These are phyloP conservation scores for Avena insularis DNA, from an alignment of 176 grass and related monocot genomes.

Conservation along the genomic window DNA sequence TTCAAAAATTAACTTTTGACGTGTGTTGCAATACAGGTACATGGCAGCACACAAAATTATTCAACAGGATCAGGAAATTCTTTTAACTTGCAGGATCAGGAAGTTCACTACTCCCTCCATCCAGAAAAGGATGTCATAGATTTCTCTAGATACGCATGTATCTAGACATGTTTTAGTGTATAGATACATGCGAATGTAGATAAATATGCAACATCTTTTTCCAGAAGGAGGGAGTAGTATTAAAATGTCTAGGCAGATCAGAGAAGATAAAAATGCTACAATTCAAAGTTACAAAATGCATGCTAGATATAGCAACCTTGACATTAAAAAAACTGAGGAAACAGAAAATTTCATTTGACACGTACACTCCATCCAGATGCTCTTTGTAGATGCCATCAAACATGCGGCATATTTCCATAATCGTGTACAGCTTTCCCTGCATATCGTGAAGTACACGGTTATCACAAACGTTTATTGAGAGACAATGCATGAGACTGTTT, in stretches of 20 bases:
- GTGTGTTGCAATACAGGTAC: background rate
- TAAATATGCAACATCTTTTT: too few relatives aligned
- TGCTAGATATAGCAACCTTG: background rate
- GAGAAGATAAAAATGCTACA: background rate
- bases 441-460: conserved; percentile 21
- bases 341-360: conserved; percentile 7
- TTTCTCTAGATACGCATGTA: too few relatives aligned
- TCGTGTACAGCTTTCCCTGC: conserved; percentile 95
- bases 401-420: conserved; percentile 97
- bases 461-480: conserved; percentile 3
- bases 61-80: background rate
- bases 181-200: too few relatives aligned
- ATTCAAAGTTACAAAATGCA: conserved; percentile 4
- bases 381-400: conserved; percentile 96
- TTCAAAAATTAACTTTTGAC: background rate
- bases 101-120: too few relatives aligned
- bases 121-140: too few relatives aligned
- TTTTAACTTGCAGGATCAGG: too few relatives aligned
- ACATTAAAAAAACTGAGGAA: background rate
- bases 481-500: background rate
- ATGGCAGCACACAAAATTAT: background rate
- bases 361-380: conserved; percentile 92
- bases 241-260: conserved; percentile 8
- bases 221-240: background rate
- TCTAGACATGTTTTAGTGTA: too few relatives aligned